Evolutionary conservation across 441 rosid species (phyloP), one percentile per base, ranked within the genome.

Genomic region (Kokia cookei): DNA sequence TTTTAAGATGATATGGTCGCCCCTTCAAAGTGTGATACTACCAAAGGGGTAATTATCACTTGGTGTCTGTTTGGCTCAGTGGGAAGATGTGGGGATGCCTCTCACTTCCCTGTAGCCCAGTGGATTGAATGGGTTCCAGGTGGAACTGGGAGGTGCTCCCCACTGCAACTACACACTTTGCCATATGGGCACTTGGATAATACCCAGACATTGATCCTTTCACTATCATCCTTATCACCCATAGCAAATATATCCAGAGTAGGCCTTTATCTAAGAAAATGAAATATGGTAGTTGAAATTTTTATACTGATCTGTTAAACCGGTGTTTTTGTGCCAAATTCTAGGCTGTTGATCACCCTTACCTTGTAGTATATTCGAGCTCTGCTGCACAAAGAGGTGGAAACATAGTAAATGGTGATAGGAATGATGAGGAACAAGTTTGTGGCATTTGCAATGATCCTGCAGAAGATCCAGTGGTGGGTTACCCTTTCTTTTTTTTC

Each of bases 301-400:
- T 29, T 35, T 68, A 4, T 53, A 35, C 75, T 8, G 17, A 43
- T 53, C 62, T 37, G 74, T 71, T 32, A 3, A 3, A 5, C 50
- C 10, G 4, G 75, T 65, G 37, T 64, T 59, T 74, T 69, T 65
- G 60, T 75, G 73, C 76, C 45, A 82, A 79, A 78, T 74, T 81
- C 43, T 88, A 96, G 98, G 98, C 98, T 75, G 97, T 96, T 82
- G 96, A 92, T 86, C 99, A 96, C 83, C 99, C 98, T 53, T 96
- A 93, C 83, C 98, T 96, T 70, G 99, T 96, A 60, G 94, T 83
- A 73, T 87, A 90, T 82, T 96, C 99, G 14, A 82, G 45, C 80
- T 64, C 90, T 80, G 85, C 90, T 51, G 82, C 83, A 27, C 76
- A 62, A 57, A 90, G 84, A 47, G 81, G 75, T 75, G 93, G 74